These are phyloP conservation scores for Microdochium trichocladiopsis DNA, from an alignment of 2,329 filamentous ascomycete genomes.

Conservation along the genomic window DNA sequence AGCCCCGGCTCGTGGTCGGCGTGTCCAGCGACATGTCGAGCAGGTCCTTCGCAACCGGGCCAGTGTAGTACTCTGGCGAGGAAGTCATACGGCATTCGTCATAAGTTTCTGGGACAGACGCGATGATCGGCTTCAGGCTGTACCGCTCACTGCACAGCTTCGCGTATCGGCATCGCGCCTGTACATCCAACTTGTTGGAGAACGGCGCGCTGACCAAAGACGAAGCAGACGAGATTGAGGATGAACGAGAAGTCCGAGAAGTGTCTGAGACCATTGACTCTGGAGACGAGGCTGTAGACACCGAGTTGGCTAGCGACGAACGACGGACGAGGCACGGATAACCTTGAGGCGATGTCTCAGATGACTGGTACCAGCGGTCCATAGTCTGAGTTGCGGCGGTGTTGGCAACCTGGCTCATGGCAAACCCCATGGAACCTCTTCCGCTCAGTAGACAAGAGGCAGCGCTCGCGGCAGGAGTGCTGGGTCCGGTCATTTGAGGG, in stretches of 20 bases:
- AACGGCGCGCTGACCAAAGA: slow-evolving; percentile 54
- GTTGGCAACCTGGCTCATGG: slow-evolving; percentile 48
- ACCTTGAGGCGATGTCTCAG: slow-evolving; percentile 44
- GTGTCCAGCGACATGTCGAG: slow-evolving; percentile 41
- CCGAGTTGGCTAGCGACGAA: slow-evolving; percentile 55
- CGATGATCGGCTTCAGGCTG: slow-evolving; percentile 42
- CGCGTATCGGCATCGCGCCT: slow-evolving; percentile 57
- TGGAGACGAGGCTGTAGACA: slow-evolving; percentile 57
- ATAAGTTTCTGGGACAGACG: slow-evolving; percentile 51
- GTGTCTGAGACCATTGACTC: slow-evolving; percentile 62
- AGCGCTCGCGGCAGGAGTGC: slow-evolving; percentile 53
- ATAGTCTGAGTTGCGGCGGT: slow-evolving; percentile 37
- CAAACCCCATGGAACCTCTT: slow-evolving; percentile 51
- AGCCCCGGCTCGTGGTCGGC: slow-evolving; percentile 35
- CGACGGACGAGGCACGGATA: slow-evolving; percentile 42
- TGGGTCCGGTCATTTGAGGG: slow-evolving; percentile 46
- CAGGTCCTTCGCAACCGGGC: slow-evolving; percentile 43
- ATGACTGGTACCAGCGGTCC: slow-evolving; percentile 43
- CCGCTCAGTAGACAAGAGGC: slow-evolving; percentile 41
- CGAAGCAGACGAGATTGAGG: slow-evolving; percentile 57
- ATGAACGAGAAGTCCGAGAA: slow-evolving; percentile 55
- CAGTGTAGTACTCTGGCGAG: slow-evolving; percentile 51
- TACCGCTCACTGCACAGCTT: slow-evolving; percentile 52
- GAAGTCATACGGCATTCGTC: slow-evolving; percentile 42
- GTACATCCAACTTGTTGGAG: slow-evolving; percentile 45